Conservation (phyloP, 768 basidiomycete species). For the Russula vinacea region DNA sequence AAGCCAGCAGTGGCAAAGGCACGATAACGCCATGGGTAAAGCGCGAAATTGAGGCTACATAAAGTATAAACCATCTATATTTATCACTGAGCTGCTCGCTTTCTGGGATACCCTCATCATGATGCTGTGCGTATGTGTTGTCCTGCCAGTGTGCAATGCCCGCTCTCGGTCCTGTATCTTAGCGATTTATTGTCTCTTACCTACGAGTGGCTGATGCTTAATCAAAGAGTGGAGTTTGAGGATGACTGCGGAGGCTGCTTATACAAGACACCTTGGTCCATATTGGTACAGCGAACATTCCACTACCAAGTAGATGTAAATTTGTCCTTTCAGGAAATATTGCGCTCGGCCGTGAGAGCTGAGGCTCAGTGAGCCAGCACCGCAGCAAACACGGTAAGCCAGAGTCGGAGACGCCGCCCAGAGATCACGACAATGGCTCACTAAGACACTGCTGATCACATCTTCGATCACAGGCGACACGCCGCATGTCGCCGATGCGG, state of each 20-base stretch:
- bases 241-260: background rate
- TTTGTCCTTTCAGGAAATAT: too few relatives aligned
- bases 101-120: constrained; percentile 13
- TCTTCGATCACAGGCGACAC: background rate
- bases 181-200: constrained; percentile 23
- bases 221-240: background rate
- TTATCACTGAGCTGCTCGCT: constrained; percentile 7
- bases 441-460: constrained; percentile 6
- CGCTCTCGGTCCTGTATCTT: constrained; percentile 14
- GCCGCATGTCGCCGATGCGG: constrained; percentile 19
- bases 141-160: constrained; percentile 12
- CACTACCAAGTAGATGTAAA: too few relatives aligned
- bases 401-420: background rate
- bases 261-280: background rate
- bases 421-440: background rate
- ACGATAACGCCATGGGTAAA: constrained; percentile 23
- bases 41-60: constrained; percentile 24
- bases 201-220: constrained; percentile 1
- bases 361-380: background rate
- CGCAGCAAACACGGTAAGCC: background rate
- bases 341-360: background rate
- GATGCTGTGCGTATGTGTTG: constrained; percentile 6
- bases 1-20: constrained; percentile 34
- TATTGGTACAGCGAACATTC: background rate
- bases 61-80: background rate